Base-by-base conservation (phyloP, 805 yeast genomes). In the Metschnikowia dekortorum region DNA sequence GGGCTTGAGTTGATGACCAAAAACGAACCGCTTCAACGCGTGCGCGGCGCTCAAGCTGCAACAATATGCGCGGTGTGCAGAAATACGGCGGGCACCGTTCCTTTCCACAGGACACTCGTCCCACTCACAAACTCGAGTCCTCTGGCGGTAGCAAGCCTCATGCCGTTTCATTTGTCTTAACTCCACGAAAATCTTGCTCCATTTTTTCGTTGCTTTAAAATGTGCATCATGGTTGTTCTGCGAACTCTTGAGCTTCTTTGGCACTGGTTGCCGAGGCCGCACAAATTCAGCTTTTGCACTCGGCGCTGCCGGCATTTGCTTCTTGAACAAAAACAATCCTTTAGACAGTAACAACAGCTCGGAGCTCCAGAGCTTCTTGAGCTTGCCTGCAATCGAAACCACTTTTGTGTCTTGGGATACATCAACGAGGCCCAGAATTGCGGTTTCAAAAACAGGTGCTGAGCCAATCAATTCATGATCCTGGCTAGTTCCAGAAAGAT, bases 51-150 rank as follows among this genome's bases (percentile, higher is more conserved):
- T 34, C 46, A 44, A 44, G 22, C 46, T 36, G 46, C 40, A 36
- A 11, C 46, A 44, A 33, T 44, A 44, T 14, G 46, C 46, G 46
- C 46, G 46, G 22, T 35, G 33, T 36, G 46, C 46, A 44, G 46
- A 44, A 26, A 44, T 30, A 44, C 46, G 46, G 39, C 46, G 39
- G 39, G 34, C 13, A 3, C 33, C 28, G 8, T n/a, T 7, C 39
- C 26, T 34, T n/a, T 34, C 46, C 32, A 44, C 46, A 34, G 46
- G 46, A 33, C 46, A 44, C 32, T 35, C 46, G 28, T 44, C 40
- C 39, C 39, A 36, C 33, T 35, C 46, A 28, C 46, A 44, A 16
- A 29, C 46, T 10, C 39, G 32, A 2, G 11, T 13, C 29, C 34
- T 34, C 32, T 44, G 39, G 29, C 46, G 39, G 31, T 44, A 44